Percentiles rank a stretch among this genome's conserved stretches.
These are phyloP conservation scores for Linanthus parryae DNA, from an alignment of 148 eudicot species.

Conservation along the genomic window DNA sequence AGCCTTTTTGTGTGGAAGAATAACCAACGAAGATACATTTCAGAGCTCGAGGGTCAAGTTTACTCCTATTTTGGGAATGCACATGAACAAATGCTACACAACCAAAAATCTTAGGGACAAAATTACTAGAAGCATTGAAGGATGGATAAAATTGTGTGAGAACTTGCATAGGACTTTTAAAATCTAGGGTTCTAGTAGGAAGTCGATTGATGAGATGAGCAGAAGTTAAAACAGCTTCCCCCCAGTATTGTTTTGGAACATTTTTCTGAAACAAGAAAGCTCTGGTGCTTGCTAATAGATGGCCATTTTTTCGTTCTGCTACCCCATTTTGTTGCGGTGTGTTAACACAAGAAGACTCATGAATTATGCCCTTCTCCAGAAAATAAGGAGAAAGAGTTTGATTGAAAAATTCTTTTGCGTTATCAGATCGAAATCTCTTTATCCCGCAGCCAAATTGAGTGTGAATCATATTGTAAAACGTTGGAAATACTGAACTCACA, in stretches of 20 bases:
- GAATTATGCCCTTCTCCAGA: background rate
- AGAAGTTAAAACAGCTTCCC: background rate
- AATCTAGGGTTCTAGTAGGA: background rate
- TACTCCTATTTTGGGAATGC: background rate
- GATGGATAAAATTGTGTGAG: background rate
- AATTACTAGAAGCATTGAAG: background rate
- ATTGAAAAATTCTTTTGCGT: background rate
- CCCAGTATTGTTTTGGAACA: background rate
- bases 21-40: background rate
- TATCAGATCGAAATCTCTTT: background rate
- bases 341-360: background rate
- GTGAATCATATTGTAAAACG: background rate
- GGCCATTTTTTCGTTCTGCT: background rate
- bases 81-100: background rate
- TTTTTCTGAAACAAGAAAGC: too few species aligned
- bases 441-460: background rate
- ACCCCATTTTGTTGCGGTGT: background rate
- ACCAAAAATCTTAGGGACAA: background rate
- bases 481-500: background rate
- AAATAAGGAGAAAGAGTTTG: background rate
- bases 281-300: too few species aligned
- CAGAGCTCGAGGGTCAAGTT: background rate
- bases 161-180: background rate
- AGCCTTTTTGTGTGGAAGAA: background rate
- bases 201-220: background rate